phyloP scores from a whole-genome alignment of 78 protist species.

The Polysphondylium violaceum region DNA sequence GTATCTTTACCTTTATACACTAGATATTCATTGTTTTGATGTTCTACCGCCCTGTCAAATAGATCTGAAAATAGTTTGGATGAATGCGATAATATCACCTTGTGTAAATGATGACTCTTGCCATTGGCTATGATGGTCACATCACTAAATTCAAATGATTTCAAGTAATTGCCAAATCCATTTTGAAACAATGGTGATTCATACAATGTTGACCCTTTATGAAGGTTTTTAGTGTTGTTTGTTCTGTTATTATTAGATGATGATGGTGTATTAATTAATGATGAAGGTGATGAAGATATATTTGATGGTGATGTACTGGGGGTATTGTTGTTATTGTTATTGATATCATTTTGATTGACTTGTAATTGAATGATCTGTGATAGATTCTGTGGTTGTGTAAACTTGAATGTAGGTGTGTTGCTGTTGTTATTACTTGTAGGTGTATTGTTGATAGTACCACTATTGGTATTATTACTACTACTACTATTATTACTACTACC shows the following conservation, averaged over 20 bases:
- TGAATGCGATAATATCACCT: slow-evolving; percentile 69
- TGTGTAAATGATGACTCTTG: slow-evolving; percentile 53
- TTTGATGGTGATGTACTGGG: too few relatives aligned
- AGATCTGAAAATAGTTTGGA: slow-evolving; percentile 68
- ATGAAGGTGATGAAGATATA: not conserved
- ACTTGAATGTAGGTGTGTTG: not conserved
- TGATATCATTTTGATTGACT: too few relatives aligned
- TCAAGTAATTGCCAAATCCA: slow-evolving; percentile 61
- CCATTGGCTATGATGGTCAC: slow-evolving; percentile 25
- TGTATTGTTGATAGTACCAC: not conserved
- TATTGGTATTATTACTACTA: not conserved
- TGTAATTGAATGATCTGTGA: not conserved
- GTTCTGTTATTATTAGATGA: slow-evolving; percentile 5
- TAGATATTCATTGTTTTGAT: not conserved
- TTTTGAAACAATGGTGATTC: slow-evolving; percentile 44
- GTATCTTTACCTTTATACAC: slow-evolving; percentile 8
- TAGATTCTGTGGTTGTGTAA: not conserved
- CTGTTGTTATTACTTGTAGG: not conserved
- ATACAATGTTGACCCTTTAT: not conserved
- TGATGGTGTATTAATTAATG: not conserved
- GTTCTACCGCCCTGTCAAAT: slow-evolving; percentile 27
- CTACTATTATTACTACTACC: not conserved
- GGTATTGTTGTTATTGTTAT: too few relatives aligned
- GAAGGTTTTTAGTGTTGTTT: not conserved
- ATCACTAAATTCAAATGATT: slow-evolving; percentile 53